A percentile compares a stretch with the other conserved stretches of the same genome.
phyloP scores from a whole-genome alignment of 352 stramenopile species.

The Peronospora belbahrii region DNA sequence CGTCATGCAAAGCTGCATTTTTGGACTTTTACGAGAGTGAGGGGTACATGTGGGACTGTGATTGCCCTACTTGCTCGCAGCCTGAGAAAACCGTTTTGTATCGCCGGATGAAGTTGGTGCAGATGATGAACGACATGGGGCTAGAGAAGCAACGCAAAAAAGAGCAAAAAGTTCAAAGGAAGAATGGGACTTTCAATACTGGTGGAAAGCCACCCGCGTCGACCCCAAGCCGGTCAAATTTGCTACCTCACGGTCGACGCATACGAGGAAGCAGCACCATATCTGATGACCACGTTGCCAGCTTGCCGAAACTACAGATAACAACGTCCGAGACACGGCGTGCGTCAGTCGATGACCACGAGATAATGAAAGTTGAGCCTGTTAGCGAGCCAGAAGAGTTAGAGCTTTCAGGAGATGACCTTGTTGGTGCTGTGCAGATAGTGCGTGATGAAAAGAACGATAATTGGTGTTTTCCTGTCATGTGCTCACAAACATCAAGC shows the following conservation, averaged over 20 bases:
- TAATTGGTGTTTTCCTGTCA: constrained; percentile 17
- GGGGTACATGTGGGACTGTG: constrained; percentile 30
- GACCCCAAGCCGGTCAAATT: constrained; percentile 9
- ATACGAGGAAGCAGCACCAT: constrained; percentile 5
- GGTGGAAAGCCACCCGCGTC: neutral
- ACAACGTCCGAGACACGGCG: neutral
- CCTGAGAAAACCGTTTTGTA: constrained; percentile 31
- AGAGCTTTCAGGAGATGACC: constrained; percentile 13
- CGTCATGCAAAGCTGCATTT: constrained; percentile 36
- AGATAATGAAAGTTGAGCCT: neutral
- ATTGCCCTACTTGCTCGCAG: constrained; percentile 32
- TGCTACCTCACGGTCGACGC: constrained; percentile 7
- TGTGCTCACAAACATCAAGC: constrained; percentile 18
- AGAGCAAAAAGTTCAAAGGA: constrained; percentile 19
- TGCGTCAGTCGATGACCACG: neutral
- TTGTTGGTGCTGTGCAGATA: constrained; percentile 19
- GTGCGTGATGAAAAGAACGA: constrained; percentile 3
- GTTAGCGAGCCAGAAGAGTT: constrained; percentile 4
- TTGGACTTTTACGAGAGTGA: constrained; percentile 34
- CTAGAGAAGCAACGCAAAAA: constrained; percentile 25
- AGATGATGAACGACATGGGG: constrained; percentile 37
- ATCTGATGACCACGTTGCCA: neutral
- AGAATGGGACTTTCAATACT: neutral
- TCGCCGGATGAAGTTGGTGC: constrained; percentile 30
- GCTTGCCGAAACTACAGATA: neutral